Evolutionary conservation across 176 grass and related monocot genomes (phyloP).

Genomic region (Musa acuminata): DNA sequence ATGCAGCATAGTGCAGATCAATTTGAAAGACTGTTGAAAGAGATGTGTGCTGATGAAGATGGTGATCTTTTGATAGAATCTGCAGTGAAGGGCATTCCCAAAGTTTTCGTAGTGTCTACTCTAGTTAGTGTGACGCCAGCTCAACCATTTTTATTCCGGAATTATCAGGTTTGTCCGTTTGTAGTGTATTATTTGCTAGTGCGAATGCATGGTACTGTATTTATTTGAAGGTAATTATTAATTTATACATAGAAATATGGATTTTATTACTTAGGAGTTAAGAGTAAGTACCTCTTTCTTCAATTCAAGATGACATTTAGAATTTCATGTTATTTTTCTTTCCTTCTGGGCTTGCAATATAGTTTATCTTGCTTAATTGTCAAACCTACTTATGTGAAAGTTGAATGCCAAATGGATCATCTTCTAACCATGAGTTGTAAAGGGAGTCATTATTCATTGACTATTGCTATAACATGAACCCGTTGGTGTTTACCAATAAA

Average conservation of each 20-base stretch:
- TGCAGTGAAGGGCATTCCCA: slow-evolving; percentile 82
- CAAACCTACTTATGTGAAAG: no score
- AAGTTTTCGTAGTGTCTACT: slow-evolving; percentile 97
- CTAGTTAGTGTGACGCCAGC: slow-evolving; percentile 88
- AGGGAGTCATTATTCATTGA: no score
- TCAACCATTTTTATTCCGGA: slow-evolving; percentile 90
- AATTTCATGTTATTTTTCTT: not conserved
- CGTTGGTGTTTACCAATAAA: not conserved
- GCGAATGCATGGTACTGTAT: not conserved
- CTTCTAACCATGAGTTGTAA: no score
- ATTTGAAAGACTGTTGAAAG: slow-evolving; percentile 85
- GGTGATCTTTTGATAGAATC: slow-evolving; percentile 97
- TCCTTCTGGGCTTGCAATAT: not conserved
- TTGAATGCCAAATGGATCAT: no score
- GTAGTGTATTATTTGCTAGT: slow-evolving; percentile 1
- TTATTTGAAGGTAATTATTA: not conserved
- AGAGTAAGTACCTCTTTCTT: no score
- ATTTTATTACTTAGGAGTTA: no score
- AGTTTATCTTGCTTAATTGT: not conserved
- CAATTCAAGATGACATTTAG: not conserved
- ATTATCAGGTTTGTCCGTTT: slow-evolving; percentile 78
- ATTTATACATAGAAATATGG: no score
- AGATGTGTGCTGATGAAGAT: slow-evolving; percentile 92
- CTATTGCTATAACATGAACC: not conserved
- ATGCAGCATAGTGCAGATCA: slow-evolving; percentile 98